phyloP scores from a whole-genome alignment of 148 eudicot genomes.

The Polygonum aviculare region DNA sequence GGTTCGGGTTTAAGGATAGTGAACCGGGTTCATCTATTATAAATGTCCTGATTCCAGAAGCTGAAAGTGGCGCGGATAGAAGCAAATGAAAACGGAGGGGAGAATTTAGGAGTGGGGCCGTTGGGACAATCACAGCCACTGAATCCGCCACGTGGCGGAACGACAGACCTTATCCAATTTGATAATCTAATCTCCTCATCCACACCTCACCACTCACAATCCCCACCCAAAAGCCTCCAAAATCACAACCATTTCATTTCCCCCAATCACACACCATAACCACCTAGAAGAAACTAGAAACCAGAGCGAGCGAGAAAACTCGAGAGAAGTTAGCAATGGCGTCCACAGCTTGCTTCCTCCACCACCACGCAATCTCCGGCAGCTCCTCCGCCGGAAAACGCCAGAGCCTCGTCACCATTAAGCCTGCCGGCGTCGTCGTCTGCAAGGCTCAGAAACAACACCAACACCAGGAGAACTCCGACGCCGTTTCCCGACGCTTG shows the following conservation, averaged over 20 bases:
- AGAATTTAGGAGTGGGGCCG: neutral
- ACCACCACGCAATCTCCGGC: conserved; percentile 66
- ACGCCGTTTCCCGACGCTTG: conserved; percentile 52
- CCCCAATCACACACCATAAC: neutral
- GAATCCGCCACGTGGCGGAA: neutral
- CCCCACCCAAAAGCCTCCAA: neutral
- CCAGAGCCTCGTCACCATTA: conserved; percentile 19
- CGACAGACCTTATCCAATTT: neutral
- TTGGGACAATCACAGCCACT: neutral
- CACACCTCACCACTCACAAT: neutral
- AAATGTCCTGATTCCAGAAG: too few species aligned
- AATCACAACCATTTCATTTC: conserved; percentile 7
- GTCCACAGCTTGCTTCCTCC: conserved; percentile 80
- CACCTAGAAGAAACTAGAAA: neutral
- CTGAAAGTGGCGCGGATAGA: too few species aligned
- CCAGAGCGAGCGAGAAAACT: neutral
- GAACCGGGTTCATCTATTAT: too few species aligned
- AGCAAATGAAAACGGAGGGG: neutral
- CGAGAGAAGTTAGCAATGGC: conserved; percentile 38
- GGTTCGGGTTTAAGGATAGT: too few species aligned
- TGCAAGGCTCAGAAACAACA: conserved; percentile 70
- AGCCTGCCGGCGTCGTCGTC: conserved; percentile 40
- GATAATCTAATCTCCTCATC: conserved; percentile 10
- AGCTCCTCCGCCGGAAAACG: conserved; percentile 37
- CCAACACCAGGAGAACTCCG: conserved; percentile 8